These are phyloP conservation scores for Crucibulum laeve DNA, from an alignment of 768 basidiomycete species.

Conservation along the genomic window DNA sequence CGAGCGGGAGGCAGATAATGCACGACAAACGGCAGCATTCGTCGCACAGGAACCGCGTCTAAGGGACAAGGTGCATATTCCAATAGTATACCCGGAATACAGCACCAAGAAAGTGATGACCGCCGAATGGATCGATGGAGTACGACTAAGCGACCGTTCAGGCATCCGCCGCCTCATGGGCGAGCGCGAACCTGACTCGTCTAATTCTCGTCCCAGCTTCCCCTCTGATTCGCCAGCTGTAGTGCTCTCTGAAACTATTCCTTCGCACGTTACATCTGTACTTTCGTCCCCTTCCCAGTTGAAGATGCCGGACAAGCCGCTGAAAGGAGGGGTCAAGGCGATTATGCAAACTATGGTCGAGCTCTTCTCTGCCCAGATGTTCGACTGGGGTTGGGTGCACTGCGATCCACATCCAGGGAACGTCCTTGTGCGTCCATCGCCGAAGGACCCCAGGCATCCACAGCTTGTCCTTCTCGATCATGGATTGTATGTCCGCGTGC, in stretches of 20 bases:
- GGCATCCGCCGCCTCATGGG: constrained; percentile 60
- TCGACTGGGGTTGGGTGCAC: constrained; percentile 88
- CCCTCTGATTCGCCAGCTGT: constrained; percentile 6
- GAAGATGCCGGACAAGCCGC: constrained; percentile 25
- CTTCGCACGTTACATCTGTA: not conserved
- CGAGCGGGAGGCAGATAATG: constrained; percentile 73
- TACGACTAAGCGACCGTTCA: constrained; percentile 62
- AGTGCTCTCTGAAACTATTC: not conserved
- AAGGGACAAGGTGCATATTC: constrained; percentile 70
- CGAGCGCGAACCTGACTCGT: constrained; percentile 19
- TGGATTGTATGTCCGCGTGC: constrained; percentile 78
- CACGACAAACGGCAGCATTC: constrained; percentile 61
- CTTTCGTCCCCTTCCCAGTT: constrained; percentile 15
- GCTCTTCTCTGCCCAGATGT: constrained; percentile 86
- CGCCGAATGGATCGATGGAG: constrained; percentile 82
- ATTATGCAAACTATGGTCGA: constrained; percentile 88
- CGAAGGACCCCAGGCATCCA: constrained; percentile 34
- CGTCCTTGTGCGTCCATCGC: constrained; percentile 64
- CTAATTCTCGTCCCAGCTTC: constrained; percentile 5
- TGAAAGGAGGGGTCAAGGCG: constrained; percentile 56
- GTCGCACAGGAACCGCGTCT: constrained; percentile 70
- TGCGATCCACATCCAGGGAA: constrained; percentile 80
- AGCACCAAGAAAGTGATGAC: constrained; percentile 78
- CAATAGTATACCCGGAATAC: constrained; percentile 65
- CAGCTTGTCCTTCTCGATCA: constrained; percentile 89